These are phyloP conservation scores for Cucumis sativus DNA, from an alignment of 306 rosid species.

Conservation along the genomic window DNA sequence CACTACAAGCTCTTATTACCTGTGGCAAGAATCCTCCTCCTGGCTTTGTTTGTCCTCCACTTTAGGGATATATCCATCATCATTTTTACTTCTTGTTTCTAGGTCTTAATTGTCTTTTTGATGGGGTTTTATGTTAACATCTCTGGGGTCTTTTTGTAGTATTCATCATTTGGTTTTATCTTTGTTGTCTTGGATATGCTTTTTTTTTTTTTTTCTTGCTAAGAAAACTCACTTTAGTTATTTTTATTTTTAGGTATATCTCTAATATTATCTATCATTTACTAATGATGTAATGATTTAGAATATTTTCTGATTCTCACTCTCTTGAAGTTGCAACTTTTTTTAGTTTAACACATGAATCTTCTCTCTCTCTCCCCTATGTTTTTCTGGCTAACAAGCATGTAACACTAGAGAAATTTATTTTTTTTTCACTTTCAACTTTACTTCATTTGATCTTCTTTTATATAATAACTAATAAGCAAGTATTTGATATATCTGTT, in stretches of 20 bases:
- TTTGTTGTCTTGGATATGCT: neutral
- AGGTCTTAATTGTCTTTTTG: neutral
- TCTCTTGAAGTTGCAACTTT: neutral
- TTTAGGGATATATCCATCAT: neutral
- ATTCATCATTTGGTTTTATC: neutral
- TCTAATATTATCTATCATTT: neutral
- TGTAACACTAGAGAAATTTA: no score
- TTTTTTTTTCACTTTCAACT: no score
- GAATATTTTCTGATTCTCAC: neutral
- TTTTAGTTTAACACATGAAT: neutral
- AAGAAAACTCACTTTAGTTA: neutral
- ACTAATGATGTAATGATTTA: neutral
- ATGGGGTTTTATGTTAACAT: neutral
- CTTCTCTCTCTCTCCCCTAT: neutral
- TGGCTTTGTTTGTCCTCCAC: conserved; percentile 83
- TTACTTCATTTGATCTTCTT: no score
- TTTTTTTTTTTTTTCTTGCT: no score
- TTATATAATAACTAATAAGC: no score
- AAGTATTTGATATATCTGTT: no score
- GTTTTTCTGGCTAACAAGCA: no score
- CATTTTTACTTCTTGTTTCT: neutral
- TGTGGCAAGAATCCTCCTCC: conserved; percentile 84
- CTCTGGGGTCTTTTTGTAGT: neutral
- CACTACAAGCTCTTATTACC: conserved; percentile 60
- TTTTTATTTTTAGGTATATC: neutral